Evolutionary conservation across 768 basidiomycete species (phyloP), one percentile per base, ranked within the genome.

Genomic region (Podaxis sp.): DNA sequence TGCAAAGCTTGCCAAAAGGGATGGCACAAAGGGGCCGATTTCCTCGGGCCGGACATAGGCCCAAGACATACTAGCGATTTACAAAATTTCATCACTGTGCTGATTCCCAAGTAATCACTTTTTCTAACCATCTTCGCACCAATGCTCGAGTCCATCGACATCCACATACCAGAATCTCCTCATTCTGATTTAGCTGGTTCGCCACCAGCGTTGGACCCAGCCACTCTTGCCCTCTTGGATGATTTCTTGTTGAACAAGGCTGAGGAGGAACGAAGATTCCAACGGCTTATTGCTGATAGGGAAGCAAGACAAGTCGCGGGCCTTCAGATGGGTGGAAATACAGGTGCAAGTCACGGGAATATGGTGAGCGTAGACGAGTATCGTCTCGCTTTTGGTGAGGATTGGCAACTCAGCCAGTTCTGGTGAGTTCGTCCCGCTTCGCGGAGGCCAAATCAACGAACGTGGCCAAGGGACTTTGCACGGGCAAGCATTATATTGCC

Each of bases 351-450:
- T 40, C 37, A 52, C 0, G 70, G 70, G 9, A 73, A 73, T 2
- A 77, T 79, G 72, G 70, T 80, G 63, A 77, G 73, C 58, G 76
- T 80, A 14, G 73, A 77, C 46, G 78, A 80, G 61, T 81, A 76
- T 61, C 70, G 74, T 28, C 63, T 68, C 37, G 73, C 76, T 13
- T 81, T 81, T 57, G 72, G 76, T 16, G 79, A 80, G 69, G 78
- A 79, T 68, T 80, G 79, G 79, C 79, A 81, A 65, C 72, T 80
- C 44, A 80, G 77, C 64, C 79, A 81, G 68, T 80, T 80, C 62
- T 80, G 80, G 78, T 79, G 68, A 74, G 79, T 71, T 28, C 50
- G 7, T 32, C 32, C 16, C n/a, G 9, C 6, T 44, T 44, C 42
- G n/a, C 18, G n/a, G 16, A 7, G 14, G 42, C 18, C n/a, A 18